Conservation (phyloP, 257 asterid genomes). For the Solanum infundibuliforme region DNA sequence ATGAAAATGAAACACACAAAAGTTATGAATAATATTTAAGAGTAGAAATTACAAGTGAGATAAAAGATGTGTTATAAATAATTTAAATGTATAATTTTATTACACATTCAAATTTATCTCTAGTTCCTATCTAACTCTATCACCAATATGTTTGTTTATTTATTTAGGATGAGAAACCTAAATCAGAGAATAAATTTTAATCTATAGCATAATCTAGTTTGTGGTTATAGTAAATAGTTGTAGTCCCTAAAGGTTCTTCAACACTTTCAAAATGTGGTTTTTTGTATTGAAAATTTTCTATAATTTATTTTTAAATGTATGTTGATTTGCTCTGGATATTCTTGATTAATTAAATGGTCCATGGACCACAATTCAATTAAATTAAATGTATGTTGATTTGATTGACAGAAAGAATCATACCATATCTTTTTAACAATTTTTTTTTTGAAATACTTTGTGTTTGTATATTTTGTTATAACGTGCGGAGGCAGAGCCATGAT, state of each 20-base stretch:
- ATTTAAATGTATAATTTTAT: background rate
- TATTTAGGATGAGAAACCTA: background rate
- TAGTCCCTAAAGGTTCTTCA: background rate
- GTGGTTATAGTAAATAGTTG: background rate
- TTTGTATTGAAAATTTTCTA: background rate
- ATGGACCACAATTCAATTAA: background rate
- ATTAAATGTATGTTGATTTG: background rate
- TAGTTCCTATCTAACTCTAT: too few relatives aligned
- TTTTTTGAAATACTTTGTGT: background rate
- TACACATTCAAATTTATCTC: too few relatives aligned
- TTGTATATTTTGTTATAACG: background rate
- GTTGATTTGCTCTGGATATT: background rate
- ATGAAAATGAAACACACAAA: background rate
- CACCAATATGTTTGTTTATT: background rate
- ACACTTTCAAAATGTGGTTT: background rate
- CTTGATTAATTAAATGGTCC: background rate
- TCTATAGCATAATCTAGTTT: background rate
- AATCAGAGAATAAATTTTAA: background rate
- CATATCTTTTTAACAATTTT: too few relatives aligned
- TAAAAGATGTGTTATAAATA: background rate
- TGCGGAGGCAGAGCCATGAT: too few relatives aligned
- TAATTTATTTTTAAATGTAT: background rate
- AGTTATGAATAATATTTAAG: background rate
- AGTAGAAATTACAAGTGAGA: background rate
- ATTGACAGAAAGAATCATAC: background rate